Percentiles rank a stretch among this genome's conserved stretches.
Conservation (phyloP, 345 rosid genomes). For the Eucalyptus sp. region DNA sequence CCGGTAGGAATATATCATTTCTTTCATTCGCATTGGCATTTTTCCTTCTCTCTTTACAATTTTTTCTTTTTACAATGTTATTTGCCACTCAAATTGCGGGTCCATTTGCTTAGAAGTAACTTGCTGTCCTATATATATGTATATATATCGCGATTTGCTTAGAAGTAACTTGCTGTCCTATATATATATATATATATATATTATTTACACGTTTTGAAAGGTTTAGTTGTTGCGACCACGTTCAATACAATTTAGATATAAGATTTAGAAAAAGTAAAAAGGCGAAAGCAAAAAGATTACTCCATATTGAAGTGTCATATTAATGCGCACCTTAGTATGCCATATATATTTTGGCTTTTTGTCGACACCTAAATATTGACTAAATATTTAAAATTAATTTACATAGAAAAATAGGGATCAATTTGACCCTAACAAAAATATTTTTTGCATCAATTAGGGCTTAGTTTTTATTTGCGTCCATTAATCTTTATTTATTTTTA, state of each 20-base stretch:
- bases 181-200: neutral
- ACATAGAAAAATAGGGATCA: too few species aligned
- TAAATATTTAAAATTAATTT: too few species aligned
- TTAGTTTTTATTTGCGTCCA: too few species aligned
- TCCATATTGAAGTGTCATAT: neutral
- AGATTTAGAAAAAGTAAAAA: neutral
- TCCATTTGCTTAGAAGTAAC: neutral
- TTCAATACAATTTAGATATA: neutral
- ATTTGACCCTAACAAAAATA: too few species aligned
- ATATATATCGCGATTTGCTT: neutral
- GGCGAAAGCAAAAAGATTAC: neutral
- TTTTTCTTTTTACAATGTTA: too few species aligned
- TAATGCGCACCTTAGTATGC: neutral
- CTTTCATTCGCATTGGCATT: neutral
- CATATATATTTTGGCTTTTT: neutral
- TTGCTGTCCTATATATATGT: neutral
- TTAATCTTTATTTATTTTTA: too few species aligned
- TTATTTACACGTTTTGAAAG: neutral
- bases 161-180: neutral
- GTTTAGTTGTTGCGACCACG: neutral
- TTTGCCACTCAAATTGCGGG: neutral
- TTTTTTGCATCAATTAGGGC: too few species aligned
- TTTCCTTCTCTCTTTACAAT: neutral
- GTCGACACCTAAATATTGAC: too few species aligned
- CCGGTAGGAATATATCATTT: too few species aligned